Evolutionary conservation across 73 alveolate genomes (phyloP).

Genomic region (Tetrahymena malaccensis): DNA sequence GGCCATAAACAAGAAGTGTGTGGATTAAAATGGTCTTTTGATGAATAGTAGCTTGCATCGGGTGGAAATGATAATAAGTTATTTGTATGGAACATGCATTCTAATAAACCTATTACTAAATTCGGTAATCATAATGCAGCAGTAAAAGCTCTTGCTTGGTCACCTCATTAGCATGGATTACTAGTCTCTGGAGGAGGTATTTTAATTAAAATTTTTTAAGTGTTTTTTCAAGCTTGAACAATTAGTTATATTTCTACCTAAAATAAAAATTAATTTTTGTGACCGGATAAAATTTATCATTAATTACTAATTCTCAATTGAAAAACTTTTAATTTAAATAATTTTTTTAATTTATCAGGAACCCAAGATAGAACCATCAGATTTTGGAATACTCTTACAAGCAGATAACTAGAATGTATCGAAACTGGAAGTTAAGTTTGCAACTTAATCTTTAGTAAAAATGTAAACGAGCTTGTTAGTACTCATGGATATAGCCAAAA

Average conservation of each 20-base stretch:
- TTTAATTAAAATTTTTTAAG: neutral
- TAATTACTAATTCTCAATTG: neutral
- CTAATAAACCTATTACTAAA: slow-evolving; percentile 62
- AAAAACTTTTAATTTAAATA: too few relatives aligned
- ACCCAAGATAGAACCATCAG: slow-evolving; percentile 97
- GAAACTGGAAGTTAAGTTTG: slow-evolving; percentile 99
- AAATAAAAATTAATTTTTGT: neutral
- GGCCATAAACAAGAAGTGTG: slow-evolving; percentile 97
- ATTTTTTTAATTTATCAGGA: neutral
- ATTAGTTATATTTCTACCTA: neutral
- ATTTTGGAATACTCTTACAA: slow-evolving; percentile 94
- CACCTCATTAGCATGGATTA: slow-evolving; percentile 98
- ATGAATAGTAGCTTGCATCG: slow-evolving; percentile 91
- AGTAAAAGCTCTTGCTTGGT: slow-evolving; percentile 99
- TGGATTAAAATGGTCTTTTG: slow-evolving; percentile 98
- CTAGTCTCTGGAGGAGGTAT: slow-evolving; percentile 98
- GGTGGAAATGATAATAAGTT: slow-evolving; percentile 99
- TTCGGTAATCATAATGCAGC: slow-evolving; percentile 95
- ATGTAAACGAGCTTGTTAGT: slow-evolving; percentile 90
- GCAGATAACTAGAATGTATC: slow-evolving; percentile 49
- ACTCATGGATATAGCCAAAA: slow-evolving; percentile 98
- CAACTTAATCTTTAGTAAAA: slow-evolving; percentile 91
- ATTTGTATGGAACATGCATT: slow-evolving; percentile 83
- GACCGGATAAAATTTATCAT: neutral
- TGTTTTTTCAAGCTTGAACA: neutral